Percentiles rank a stretch among this genome's conserved stretches.
These are phyloP conservation scores for Aaosphaeria pasadenensis DNA, from an alignment of 2,329 filamentous ascomycete genomes.

Conservation along the genomic window DNA sequence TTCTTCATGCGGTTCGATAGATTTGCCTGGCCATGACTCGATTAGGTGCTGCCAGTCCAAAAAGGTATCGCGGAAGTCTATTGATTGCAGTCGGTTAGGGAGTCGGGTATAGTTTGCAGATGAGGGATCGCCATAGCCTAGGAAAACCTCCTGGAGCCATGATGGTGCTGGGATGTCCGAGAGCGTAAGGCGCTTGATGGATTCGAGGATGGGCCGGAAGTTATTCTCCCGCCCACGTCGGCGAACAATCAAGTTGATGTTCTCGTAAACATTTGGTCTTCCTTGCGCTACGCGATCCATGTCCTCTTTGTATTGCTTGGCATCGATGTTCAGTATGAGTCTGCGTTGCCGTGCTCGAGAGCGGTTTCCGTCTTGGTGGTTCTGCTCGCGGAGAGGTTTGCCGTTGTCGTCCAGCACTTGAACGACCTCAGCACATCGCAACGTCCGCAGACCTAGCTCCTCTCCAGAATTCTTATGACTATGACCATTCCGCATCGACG, in stretches of 20 bases:
- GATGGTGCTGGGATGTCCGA: conserved; percentile 82
- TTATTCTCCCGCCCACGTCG: conserved; percentile 90
- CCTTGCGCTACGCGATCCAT: conserved; percentile 62
- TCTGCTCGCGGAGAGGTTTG: conserved; percentile 64
- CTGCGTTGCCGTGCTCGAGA: conserved; percentile 60
- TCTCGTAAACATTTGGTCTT: conserved; percentile 76
- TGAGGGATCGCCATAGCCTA: conserved; percentile 93
- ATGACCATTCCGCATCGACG: conserved; percentile 55
- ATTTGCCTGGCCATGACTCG: conserved; percentile 84
- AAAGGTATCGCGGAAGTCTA: conserved; percentile 94
- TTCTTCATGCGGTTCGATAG: conserved; percentile 73
- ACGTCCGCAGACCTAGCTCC: conserved; percentile 63
- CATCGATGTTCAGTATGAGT: conserved; percentile 78
- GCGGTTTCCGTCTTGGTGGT: conserved; percentile 61
- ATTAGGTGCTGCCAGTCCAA: conserved; percentile 92
- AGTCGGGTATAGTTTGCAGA: conserved; percentile 83
- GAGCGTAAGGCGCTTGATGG: conserved; percentile 80
- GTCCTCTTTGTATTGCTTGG: conserved; percentile 74
- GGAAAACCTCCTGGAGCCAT: conserved; percentile 94
- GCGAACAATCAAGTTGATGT: conserved; percentile 81
- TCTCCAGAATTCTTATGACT: conserved; percentile 50
- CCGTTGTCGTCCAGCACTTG: conserved; percentile 86
- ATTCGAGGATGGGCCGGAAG: conserved; percentile 90
- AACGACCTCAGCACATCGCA: conserved; percentile 82
- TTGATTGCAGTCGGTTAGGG: conserved; percentile 68